These are phyloP conservation scores for Globisporangium radiosum DNA, from an alignment of 352 stramenopile genomes.

Conservation along the genomic window DNA sequence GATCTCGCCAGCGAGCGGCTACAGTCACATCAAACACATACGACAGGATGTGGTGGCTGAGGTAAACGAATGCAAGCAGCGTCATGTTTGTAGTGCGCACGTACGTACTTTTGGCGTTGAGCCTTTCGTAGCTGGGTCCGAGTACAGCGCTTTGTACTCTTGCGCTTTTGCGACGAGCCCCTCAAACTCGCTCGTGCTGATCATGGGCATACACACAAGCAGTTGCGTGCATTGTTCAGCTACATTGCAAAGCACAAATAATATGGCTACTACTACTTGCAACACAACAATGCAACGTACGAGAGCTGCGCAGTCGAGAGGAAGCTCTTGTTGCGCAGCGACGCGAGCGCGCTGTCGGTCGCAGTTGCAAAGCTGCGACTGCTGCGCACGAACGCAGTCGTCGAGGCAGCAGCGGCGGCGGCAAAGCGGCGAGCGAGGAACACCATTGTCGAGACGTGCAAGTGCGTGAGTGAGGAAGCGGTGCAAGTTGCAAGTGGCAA, in stretches of 20 bases:
- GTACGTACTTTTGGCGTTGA: slow-evolving; percentile 33
- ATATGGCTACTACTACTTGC: no score
- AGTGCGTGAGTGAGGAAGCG: background rate
- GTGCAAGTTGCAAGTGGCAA: background rate
- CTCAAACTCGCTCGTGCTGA: slow-evolving; percentile 32
- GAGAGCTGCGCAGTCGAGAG: slow-evolving; percentile 65
- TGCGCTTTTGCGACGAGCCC: slow-evolving; percentile 60
- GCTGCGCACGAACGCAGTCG: background rate
- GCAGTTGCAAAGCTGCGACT: slow-evolving; percentile 8
- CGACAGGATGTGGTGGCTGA: background rate
- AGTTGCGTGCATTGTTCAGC: no score
- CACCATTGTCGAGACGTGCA: slow-evolving; percentile 1
- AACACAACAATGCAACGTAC: slow-evolving; percentile 10
- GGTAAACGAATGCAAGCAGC: background rate
- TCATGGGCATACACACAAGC: background rate
- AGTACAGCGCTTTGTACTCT: slow-evolving; percentile 67
- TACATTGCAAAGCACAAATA: no score
- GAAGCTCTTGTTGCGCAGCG: slow-evolving; percentile 62
- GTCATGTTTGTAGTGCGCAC: background rate
- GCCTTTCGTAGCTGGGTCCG: slow-evolving; percentile 40
- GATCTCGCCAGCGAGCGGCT: slow-evolving; percentile 63
- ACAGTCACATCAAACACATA: background rate
- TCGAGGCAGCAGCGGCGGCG: background rate
- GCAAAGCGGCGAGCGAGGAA: slow-evolving; percentile 8
- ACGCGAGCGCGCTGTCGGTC: slow-evolving; percentile 21